Evolutionary conservation across 1,284 basidiomycete genomes (phyloP), one percentile per base, ranked within the genome.

Genomic region (Ceratorhiza oryzae-sativae): DNA sequence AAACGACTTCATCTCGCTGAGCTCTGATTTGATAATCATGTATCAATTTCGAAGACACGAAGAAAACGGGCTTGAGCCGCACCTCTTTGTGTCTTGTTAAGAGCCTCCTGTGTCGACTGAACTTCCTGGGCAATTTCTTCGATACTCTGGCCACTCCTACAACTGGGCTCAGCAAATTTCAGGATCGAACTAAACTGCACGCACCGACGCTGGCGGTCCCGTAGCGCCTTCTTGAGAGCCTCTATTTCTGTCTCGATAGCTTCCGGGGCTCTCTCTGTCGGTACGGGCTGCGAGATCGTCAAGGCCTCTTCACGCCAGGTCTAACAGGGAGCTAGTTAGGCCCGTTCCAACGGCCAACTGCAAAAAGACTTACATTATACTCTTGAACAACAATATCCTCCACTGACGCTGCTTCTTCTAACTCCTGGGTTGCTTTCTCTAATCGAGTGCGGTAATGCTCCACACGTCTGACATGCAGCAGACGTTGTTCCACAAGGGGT

Each of bases 51-150:
- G n/a, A 27, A 34, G 27, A 25, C 39, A 20, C 5, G 48, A 20
- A 3, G 4, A 48, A 10, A 23, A n/a, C 3, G 15, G 3, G 48
- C 1, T 10, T 9, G 1, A 45, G 3, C 10, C 30, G 34, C 59
- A 59, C 67, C 90, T 46, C 79, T 82, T 76, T 88, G 83, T 0
- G 88, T 89, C 20, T 80, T 85, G 5, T 90, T 84, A 18, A 88
- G 78, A 30, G 84, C 85, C 2, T 82, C 82, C 75, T 85, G 84
- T 2, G 88, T 85, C 74, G 86, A 88, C 77, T 88, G 88, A 53
- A 92, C 84, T 75, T 92, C 88, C 25, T 84, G 82, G 0, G 87
- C 85, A 81, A 95, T 86, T 72, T 95, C 88, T 71, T 95, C 93
- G 2, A 94, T 85, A 4, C 88, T 86, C 3, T 90, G 86, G 3